Evolutionary conservation across 2,329 filamentous ascomycete species (phyloP), one percentile per base, ranked within the genome.

Genomic region (Aspergillus persii): DNA sequence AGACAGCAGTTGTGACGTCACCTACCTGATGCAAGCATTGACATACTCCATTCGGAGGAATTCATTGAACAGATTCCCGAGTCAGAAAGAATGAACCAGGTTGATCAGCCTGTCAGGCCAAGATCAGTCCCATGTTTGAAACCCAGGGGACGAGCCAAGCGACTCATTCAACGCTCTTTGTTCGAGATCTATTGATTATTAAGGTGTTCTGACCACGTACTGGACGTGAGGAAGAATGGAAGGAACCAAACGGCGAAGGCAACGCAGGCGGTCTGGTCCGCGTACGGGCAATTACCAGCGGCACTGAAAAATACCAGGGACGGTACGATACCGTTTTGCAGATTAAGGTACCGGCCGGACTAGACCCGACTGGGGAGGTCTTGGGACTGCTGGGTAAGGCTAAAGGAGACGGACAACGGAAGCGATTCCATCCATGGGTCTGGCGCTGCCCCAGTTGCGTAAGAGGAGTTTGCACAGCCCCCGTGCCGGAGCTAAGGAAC

Each of bases 381-480:
- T 23, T 23, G 18, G 18, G 18, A 23, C 18, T 23, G 18, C 18
- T 23, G 44, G 44, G 18, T 47, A 27, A 47, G 44, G 26, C 44
- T 47, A 47, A 47, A 36, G 26, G 29, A 33, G 8, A 47, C 44
- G 44, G 44, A 47, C 26, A 47, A 47, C 44, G 44, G 44, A 47
- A 47, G 44, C 44, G 44, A 47, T 29, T 52, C 53, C 48, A 54
- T 52, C 50, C 60, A 57, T 60, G 56, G 60, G 50, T 56, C 61
- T 61, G 33, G 61, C 56, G 53, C 29, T 56, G 41, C 50, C 53
- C 57, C 56, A 58, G 58, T 65, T 67, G 64, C 64, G 65, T 66
- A 67, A 67, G 65, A 67, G 62, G 50, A 59, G 64, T 66, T 66
- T 67, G 65, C 65, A 67, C 65, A 67, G 65, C 65, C 65, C 65